Percentiles rank a stretch among this genome's conserved stretches.
Evolutionary conservation across 1,139 yeast genomes (phyloP).

Genomic region (Pichia sp.): DNA sequence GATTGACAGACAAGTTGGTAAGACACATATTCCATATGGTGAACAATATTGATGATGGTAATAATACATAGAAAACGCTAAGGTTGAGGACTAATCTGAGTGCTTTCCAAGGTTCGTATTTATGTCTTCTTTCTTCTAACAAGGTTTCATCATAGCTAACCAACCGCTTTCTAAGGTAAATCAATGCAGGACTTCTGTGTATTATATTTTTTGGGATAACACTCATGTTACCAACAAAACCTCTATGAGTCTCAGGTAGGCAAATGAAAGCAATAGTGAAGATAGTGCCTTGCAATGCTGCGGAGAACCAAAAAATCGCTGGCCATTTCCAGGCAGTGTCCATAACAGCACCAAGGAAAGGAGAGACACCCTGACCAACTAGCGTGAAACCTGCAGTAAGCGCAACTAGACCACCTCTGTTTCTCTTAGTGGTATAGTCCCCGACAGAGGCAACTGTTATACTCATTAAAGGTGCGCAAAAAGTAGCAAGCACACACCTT

Average conservation of each 20-base stretch:
- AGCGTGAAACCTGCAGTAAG: slow-evolving; percentile 55
- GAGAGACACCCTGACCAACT: slow-evolving; percentile 71
- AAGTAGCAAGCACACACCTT: slow-evolving; percentile 63
- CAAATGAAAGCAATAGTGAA: slow-evolving; percentile 32
- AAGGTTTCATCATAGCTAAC: slow-evolving; percentile 18
- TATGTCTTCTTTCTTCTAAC: slow-evolving; percentile 19
- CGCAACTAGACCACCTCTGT: slow-evolving; percentile 63
- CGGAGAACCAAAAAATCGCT: slow-evolving; percentile 68
- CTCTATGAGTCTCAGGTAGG: slow-evolving; percentile 68
- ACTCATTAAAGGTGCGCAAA: slow-evolving; percentile 65
- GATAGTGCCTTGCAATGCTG: slow-evolving; percentile 47
- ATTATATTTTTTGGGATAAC: slow-evolving; percentile 35
- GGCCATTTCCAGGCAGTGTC: slow-evolving; percentile 63
- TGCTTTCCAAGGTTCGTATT: slow-evolving; percentile 38
- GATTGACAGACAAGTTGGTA: slow-evolving; percentile 53
- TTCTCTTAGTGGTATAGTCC: slow-evolving; percentile 53
- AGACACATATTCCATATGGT: slow-evolving; percentile 64
- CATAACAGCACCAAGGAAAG: slow-evolving; percentile 64
- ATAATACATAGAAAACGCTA: slow-evolving; percentile 24
- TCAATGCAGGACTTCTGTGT: slow-evolving; percentile 39
- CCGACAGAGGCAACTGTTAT: slow-evolving; percentile 61
- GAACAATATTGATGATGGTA: slow-evolving; percentile 57
- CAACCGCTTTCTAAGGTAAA: slow-evolving; percentile 18
- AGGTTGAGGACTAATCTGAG: slow-evolving; percentile 34
- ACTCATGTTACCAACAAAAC: slow-evolving; percentile 63